Percentiles rank a stretch among this genome's conserved stretches.
Conservation (phyloP, 2,329 filamentous ascomycete species). For the Aaosphaeria pasadenensis region DNA sequence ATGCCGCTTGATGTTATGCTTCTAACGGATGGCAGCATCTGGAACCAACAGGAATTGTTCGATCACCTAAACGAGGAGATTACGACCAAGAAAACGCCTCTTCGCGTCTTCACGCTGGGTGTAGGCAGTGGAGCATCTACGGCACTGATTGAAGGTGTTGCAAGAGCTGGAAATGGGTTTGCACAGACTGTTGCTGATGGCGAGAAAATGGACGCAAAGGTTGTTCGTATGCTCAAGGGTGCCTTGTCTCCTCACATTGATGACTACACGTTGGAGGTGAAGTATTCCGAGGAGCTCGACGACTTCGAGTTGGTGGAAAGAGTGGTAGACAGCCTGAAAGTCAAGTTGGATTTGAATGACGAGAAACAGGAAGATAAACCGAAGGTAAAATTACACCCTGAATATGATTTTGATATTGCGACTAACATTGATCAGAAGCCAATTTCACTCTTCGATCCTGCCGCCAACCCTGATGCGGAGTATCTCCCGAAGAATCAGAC, state of each 20-base stretch:
- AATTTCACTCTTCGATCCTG: slow-evolving; percentile 60
- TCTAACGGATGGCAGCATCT: slow-evolving; percentile 57
- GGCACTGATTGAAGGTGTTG: slow-evolving; percentile 58
- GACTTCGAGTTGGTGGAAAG: slow-evolving; percentile 64
- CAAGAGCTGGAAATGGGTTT: slow-evolving; percentile 57
- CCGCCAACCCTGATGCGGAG: slow-evolving; percentile 44
- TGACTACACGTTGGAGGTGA: slow-evolving; percentile 63
- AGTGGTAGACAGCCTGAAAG: slow-evolving; percentile 48
- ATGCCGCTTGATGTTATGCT: slow-evolving; percentile 53
- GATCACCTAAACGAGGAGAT: slow-evolving; percentile 46
- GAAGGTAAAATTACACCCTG: slow-evolving; percentile 8
- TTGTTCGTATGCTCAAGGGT: slow-evolving; percentile 72
- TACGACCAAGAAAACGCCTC: slow-evolving; percentile 38
- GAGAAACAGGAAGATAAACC: slow-evolving; percentile 5
- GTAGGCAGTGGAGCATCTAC: slow-evolving; percentile 56
- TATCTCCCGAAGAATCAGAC: slow-evolving; percentile 25
- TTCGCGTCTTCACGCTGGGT: slow-evolving; percentile 57
- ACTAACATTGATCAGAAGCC: slow-evolving; percentile 32
- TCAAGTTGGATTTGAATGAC: slow-evolving; percentile 32
- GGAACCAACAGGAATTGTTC: slow-evolving; percentile 49
- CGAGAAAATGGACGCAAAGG: slow-evolving; percentile 66
- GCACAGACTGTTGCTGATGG: slow-evolving; percentile 59
- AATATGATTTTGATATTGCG: not conserved
- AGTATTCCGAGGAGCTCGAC: slow-evolving; percentile 48
- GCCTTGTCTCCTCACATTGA: slow-evolving; percentile 64